phyloP scores from a whole-genome alignment of 2,329 filamentous ascomycete genomes.

The Aspergillus intermedius region DNA sequence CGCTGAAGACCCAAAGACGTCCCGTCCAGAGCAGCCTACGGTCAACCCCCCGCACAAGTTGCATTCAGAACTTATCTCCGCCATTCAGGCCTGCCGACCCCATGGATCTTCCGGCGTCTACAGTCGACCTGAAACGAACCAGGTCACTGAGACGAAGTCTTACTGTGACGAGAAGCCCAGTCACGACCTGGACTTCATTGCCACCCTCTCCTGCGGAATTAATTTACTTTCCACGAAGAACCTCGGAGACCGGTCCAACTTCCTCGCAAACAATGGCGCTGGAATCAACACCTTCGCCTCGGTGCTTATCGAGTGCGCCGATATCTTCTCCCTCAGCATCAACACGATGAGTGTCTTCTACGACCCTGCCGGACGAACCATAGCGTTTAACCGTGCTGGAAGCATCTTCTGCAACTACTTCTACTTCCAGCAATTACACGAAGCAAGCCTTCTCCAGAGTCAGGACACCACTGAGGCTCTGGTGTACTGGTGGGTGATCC shows the following conservation, averaged over 20 bases:
- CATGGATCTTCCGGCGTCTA: slow-evolving; percentile 70
- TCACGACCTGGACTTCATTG: slow-evolving; percentile 65
- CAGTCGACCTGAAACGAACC: slow-evolving; percentile 61
- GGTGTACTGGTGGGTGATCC: slow-evolving; percentile 90
- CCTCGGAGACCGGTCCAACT: slow-evolving; percentile 46
- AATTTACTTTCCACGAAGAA: slow-evolving; percentile 64
- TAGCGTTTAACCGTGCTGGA: slow-evolving; percentile 85
- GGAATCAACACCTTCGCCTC: slow-evolving; percentile 63
- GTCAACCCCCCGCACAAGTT: slow-evolving; percentile 36
- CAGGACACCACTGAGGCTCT: slow-evolving; percentile 59
- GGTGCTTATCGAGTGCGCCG: slow-evolving; percentile 62
- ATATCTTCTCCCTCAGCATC: slow-evolving; percentile 64
- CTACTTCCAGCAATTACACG: slow-evolving; percentile 77
- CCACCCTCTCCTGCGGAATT: slow-evolving; percentile 64
- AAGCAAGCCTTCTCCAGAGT: slow-evolving; percentile 39
- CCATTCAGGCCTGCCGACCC: slow-evolving; percentile 69
- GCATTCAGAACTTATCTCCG: slow-evolving; percentile 57
- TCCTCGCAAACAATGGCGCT: slow-evolving; percentile 55
- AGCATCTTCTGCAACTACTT: slow-evolving; percentile 91
- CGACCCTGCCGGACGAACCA: slow-evolving; percentile 69
- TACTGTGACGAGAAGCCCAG: slow-evolving; percentile 77
- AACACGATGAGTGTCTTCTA: slow-evolving; percentile 79
- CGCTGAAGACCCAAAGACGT: slow-evolving; percentile 26
- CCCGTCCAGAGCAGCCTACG: slow-evolving; percentile 25
- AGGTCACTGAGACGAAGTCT: slow-evolving; percentile 72